A percentile compares a stretch with the other conserved stretches of the same genome.
Evolutionary conservation across 1,284 basidiomycete species (phyloP).

Genomic region (Entoloma clypeatum): DNA sequence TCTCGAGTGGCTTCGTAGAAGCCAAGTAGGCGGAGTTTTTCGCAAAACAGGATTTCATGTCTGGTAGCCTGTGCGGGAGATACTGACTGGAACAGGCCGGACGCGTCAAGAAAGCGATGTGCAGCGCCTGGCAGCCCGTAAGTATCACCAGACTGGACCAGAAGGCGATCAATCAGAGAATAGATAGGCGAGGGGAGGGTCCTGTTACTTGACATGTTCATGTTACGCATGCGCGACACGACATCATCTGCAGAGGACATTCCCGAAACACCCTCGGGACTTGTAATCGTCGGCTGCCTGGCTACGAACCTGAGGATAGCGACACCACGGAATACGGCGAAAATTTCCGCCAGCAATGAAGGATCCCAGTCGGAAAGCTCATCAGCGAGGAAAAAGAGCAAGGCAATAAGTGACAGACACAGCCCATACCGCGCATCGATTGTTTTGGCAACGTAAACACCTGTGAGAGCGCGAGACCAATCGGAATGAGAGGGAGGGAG

Average conservation of each 20-base stretch:
- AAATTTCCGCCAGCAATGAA: conserved; percentile 63
- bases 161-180: conserved; percentile 68
- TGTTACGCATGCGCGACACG: conserved; percentile 58
- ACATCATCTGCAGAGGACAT: conserved; percentile 57
- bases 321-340: conserved; percentile 73
- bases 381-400: conserved; percentile 69
- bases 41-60: conserved; percentile 70
- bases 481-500: conserved; percentile 51
- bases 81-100: conserved; percentile 60
- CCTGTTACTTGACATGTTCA: conserved; percentile 60
- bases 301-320: conserved; percentile 61
- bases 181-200: conserved; percentile 50
- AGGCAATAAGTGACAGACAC: conserved; percentile 56
- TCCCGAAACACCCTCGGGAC: conserved; percentile 21
- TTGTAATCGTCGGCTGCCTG: conserved; percentile 53
- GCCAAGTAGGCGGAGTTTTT: conserved; percentile 62
- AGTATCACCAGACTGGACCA: conserved; percentile 47
- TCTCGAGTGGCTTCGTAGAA: conserved; percentile 62
- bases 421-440: conserved; percentile 72
- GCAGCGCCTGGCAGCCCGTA: conserved; percentile 52
- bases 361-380: conserved; percentile 61
- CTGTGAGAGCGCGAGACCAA: conserved; percentile 58
- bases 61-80: conserved; percentile 61
- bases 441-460: conserved; percentile 58
- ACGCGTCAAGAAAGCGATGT: conserved; percentile 64